Evolutionary conservation across 2,329 filamentous ascomycete species (phyloP), one percentile per base, ranked within the genome.

Genomic region (Teratosphaeriaceae sp.): DNA sequence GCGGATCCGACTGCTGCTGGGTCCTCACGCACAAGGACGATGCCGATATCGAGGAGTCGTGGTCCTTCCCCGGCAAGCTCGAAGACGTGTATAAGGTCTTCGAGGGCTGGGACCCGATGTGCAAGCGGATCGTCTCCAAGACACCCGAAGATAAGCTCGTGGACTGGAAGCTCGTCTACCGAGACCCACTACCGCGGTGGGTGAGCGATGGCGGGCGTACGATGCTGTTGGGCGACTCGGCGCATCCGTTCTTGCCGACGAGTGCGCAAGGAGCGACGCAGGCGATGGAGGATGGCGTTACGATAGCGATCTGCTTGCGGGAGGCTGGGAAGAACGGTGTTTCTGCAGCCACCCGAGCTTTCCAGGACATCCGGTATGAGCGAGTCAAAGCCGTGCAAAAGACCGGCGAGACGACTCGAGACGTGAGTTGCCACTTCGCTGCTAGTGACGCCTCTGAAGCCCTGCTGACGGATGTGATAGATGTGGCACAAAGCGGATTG

Each of bases 131-230:
- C 2, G 64, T 74, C n/a, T 58, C 63, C 29, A 65, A 64, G 42
- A 73, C 45, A 11, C 45, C 49, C n/a, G 40, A 47, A 27, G 36
- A 47, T 16, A 47, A 47, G 38, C 29, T 48, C 4, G 65, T 76
- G 1, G 73, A 76, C 53, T 77, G 73, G 73, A 76, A 75, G 56
- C 70, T 77, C 16, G 73, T 74, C 31, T 76, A 75, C 48, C 65
- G 73, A 33, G 73, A 76, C 48, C 73, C 73, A 1, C 60, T 76
- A 8, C 71, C 73, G 0, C 71, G 66, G 0, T 76, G 73, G 74
- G 65, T 75, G 1, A 72, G 69, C 0, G 58, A 60, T 21, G 69
- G 69, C 40, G 69, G 73, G 36, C 64, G 66, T 29, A 73, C 75
- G 42, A 69, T 66, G 2, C 59, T 75, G 21, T 56, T 76, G 1